phyloP scores from a whole-genome alignment of 1,284 basidiomycete genomes.

The Cryptococcus jaspeensis region DNA sequence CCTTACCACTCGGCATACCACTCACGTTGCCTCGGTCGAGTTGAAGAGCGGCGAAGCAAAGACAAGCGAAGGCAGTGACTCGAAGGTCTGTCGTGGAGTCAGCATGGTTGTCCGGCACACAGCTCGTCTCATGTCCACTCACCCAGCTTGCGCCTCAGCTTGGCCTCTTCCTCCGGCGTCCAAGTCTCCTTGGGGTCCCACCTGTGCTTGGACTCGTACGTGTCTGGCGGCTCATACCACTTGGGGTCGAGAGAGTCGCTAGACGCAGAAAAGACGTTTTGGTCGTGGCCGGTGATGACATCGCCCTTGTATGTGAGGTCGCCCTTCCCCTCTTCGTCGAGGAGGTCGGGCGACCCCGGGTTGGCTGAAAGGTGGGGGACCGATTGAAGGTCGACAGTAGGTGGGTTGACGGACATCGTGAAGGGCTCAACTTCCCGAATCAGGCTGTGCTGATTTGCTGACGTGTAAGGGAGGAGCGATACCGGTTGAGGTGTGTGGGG shows the following conservation, averaged over 20 bases:
- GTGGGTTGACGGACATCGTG: not conserved
- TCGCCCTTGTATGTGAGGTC: too few relatives aligned
- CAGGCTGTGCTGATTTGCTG: too few relatives aligned
- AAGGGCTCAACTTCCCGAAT: not conserved
- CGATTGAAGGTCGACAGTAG: not conserved
- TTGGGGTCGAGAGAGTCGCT: conserved; percentile 6
- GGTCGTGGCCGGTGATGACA: too few relatives aligned
- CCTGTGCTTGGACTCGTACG: conserved; percentile 43
- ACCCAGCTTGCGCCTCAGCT: conserved; percentile 35
- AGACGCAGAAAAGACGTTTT: too few relatives aligned
- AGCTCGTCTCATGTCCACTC: conserved; percentile 1
- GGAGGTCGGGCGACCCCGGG: too few relatives aligned
- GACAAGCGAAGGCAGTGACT: conserved; percentile 6
- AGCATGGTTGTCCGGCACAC: not conserved
- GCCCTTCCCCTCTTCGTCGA: too few relatives aligned
- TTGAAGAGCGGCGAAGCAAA: conserved; percentile 42
- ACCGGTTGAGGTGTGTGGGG: not conserved
- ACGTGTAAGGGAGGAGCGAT: not conserved
- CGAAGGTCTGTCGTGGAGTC: not conserved
- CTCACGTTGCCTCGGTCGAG: conserved; percentile 42
- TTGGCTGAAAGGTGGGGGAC: not conserved
- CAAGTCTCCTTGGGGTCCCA: conserved; percentile 49
- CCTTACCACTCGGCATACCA: too few relatives aligned
- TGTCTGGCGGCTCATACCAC: conserved; percentile 36
- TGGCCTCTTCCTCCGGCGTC: conserved; percentile 46